Conservation (phyloP, 2,329 filamentous ascomycete genomes). For the Nemania serpens region DNA sequence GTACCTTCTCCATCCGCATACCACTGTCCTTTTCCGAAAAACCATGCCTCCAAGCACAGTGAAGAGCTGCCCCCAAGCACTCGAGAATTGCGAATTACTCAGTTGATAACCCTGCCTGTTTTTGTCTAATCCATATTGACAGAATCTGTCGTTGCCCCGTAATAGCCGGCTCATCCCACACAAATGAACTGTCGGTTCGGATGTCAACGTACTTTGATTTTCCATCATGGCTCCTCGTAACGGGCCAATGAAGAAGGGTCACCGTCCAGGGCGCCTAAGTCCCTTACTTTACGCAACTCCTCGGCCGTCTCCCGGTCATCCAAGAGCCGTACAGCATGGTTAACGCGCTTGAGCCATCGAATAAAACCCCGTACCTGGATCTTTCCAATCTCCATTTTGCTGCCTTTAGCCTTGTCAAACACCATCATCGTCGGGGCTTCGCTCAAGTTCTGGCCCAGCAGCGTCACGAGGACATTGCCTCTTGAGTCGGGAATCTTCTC, state of each 20-base stretch:
- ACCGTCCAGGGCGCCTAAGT: neutral
- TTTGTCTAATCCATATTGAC: no score
- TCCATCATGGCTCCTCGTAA: no score
- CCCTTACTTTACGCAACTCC: neutral
- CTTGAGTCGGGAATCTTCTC: slow-evolving; percentile 23
- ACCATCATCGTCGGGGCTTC: slow-evolving; percentile 22
- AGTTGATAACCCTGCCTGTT: no score
- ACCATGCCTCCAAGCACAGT: no score
- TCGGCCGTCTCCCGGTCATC: neutral
- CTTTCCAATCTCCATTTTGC: slow-evolving; percentile 29
- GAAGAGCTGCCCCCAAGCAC: no score
- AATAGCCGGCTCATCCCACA: no score
- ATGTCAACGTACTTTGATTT: no score
- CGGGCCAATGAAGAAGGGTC: neutral
- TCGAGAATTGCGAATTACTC: no score
- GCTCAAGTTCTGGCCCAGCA: slow-evolving; percentile 10
- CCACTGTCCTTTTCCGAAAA: no score
- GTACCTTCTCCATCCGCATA: no score
- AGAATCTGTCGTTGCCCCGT: no score
- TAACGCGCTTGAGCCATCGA: slow-evolving; percentile 33
- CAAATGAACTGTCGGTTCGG: no score
- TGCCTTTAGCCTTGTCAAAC: slow-evolving; percentile 33
- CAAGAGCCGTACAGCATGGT: slow-evolving; percentile 24
- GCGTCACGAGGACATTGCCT: slow-evolving; percentile 24
- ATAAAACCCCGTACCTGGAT: slow-evolving; percentile 33